phyloP scores from a whole-genome alignment of 805 yeast genomes.

The Zygoascus bituminiphila region DNA sequence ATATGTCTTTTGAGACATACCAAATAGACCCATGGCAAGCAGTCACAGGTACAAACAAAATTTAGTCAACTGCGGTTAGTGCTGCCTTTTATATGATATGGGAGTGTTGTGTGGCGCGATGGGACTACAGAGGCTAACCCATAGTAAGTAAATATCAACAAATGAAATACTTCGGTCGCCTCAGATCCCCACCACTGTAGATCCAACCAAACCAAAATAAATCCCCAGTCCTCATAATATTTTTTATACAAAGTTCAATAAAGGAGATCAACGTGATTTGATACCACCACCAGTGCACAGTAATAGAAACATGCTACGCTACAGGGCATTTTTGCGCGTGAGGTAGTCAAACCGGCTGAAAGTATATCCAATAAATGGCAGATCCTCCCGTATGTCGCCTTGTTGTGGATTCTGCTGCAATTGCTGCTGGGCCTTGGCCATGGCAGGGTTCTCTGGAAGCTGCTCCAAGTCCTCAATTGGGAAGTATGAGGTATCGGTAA shows the following conservation, averaged over 20 bases:
- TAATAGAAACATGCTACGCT: constrained; percentile 7
- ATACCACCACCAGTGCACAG: no score
- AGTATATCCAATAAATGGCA: constrained; percentile 97
- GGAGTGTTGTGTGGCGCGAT: background rate
- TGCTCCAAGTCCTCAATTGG: constrained; percentile 95
- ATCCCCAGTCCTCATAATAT: background rate
- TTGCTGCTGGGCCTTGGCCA: constrained; percentile 41
- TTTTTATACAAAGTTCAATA: background rate
- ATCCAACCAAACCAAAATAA: background rate
- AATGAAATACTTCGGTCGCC: background rate
- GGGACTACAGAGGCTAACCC: no score
- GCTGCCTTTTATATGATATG: background rate
- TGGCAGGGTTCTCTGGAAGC: constrained; percentile 76
- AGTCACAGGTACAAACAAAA: background rate
- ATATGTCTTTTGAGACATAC: constrained; percentile 4
- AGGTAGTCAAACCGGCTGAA: constrained; percentile 90
- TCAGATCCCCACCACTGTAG: no score
- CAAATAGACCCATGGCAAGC: constrained; percentile 3
- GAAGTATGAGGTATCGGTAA: constrained; percentile 95
- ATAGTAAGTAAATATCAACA: background rate
- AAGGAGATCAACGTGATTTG: background rate
- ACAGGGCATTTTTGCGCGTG: constrained; percentile 41
- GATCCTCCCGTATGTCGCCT: constrained; percentile 56
- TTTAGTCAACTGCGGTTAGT: background rate
- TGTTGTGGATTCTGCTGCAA: constrained; percentile 48